Evolutionary conservation across 1,284 basidiomycete genomes (phyloP).

Genomic region (Rhodofomes roseus): DNA sequence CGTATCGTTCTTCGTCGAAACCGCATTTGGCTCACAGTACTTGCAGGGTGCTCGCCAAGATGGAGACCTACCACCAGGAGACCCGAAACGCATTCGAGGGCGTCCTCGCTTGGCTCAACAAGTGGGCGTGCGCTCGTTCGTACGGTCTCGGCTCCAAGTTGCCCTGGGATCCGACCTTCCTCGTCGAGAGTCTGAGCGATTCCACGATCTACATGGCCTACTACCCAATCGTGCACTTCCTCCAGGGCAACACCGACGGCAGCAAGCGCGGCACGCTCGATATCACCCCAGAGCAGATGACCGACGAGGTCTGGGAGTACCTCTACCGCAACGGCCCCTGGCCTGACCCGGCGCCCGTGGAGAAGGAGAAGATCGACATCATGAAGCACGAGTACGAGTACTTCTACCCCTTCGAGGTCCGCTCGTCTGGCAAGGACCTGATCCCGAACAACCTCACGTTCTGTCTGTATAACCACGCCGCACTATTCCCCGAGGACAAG

Average conservation of each 20-base stretch:
- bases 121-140: conserved; percentile 98
- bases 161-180: conserved; percentile 96
- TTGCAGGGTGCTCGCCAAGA: conserved; percentile 70
- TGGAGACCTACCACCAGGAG: conserved; percentile 90
- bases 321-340: conserved; percentile 78
- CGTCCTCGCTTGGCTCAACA: conserved; percentile 92
- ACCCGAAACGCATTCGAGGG: conserved; percentile 92
- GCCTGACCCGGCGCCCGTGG: conserved; percentile 65
- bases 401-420: conserved; percentile 98
- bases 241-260: conserved; percentile 83
- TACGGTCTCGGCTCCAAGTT: conserved; percentile 96
- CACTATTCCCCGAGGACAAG: conserved; percentile 91
- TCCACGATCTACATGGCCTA: conserved; percentile 99
- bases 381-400: conserved; percentile 94
- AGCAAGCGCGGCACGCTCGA: conserved; percentile 79
- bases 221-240: conserved; percentile 90
- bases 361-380: conserved; percentile 75
- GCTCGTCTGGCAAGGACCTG: conserved; percentile 98
- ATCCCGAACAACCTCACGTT: conserved; percentile 97
- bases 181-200: conserved; percentile 96
- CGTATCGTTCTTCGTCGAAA: conserved; percentile 22
- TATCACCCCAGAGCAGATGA: conserved; percentile 89
- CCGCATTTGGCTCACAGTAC: conserved; percentile 4
- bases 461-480: conserved; percentile 91
- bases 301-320: conserved; percentile 97